These are phyloP conservation scores for Suillus weaverae DNA, from an alignment of 768 basidiomycete genomes.

Conservation along the genomic window DNA sequence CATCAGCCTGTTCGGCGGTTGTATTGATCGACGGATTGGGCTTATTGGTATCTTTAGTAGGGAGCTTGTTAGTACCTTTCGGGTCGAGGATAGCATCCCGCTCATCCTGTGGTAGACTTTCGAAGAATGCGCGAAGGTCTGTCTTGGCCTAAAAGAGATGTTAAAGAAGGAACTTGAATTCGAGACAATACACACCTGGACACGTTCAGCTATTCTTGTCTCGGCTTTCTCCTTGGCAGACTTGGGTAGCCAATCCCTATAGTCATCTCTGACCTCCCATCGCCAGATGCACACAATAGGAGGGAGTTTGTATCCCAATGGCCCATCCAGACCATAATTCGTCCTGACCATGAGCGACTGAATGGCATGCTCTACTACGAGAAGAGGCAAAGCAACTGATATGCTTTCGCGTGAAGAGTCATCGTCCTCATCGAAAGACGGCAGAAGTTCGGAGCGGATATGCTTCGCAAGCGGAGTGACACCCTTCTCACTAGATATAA, in stretches of 20 bases:
- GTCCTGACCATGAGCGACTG: constrained; percentile 60
- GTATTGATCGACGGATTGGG: constrained; percentile 8
- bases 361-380: constrained; percentile 63
- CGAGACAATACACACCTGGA: constrained; percentile 47
- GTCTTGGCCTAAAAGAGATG: constrained; percentile 51
- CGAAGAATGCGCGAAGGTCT: constrained; percentile 54
- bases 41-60: constrained; percentile 35
- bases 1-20: constrained; percentile 1
- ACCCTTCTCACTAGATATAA: constrained; percentile 65
- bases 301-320: constrained; percentile 52
- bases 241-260: constrained; percentile 65
- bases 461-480: constrained; percentile 61
- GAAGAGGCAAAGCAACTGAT: constrained; percentile 42
- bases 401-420: constrained; percentile 34
- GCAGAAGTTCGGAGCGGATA: constrained; percentile 68
- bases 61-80: constrained; percentile 39
- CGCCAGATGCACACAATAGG: constrained; percentile 75
- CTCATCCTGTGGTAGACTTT: constrained; percentile 57
- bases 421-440: constrained; percentile 57
- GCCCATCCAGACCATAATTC: constrained; percentile 76
- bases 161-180: background rate
- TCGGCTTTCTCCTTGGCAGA: constrained; percentile 63
- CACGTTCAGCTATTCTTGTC: constrained; percentile 59
- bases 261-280: constrained; percentile 75
- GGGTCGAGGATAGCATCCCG: constrained; percentile 54